These are phyloP conservation scores for Heritiera littoralis DNA, from an alignment of 345 rosid species.

Conservation along the genomic window DNA sequence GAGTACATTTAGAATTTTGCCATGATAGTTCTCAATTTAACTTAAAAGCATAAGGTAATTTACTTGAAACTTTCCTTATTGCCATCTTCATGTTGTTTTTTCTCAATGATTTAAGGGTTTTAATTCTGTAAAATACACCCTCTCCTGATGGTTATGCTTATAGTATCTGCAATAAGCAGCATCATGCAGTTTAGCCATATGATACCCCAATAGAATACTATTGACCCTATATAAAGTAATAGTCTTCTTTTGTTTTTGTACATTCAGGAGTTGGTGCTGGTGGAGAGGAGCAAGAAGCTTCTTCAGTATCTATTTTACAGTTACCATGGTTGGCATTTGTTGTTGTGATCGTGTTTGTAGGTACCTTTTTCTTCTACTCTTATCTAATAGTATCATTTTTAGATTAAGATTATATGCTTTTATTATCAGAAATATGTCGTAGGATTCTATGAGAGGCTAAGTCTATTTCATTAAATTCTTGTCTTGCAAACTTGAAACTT, in stretches of 20 bases:
- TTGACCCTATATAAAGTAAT: slow-evolving; percentile 5
- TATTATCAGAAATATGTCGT: background rate
- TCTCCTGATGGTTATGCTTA: slow-evolving; percentile 6
- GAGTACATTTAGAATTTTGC: background rate
- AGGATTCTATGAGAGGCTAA: background rate
- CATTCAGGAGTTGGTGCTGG: slow-evolving; percentile 97
- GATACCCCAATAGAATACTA: background rate
- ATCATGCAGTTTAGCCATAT: background rate
- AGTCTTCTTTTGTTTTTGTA: background rate
- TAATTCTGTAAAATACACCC: background rate
- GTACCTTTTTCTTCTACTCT: slow-evolving; percentile 63
- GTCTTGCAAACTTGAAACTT: background rate
- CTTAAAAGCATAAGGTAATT: background rate
- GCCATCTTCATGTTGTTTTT: slow-evolving; percentile 6
- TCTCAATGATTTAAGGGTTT: background rate
- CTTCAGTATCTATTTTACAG: slow-evolving; percentile 73
- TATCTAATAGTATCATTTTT: background rate
- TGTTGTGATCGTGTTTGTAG: slow-evolving; percentile 94
- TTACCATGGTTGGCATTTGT: slow-evolving; percentile 76
- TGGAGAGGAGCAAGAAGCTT: slow-evolving; percentile 83
- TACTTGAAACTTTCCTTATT: background rate
- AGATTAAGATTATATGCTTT: background rate
- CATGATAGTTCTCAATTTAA: background rate
- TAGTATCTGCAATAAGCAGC: slow-evolving; percentile 10
- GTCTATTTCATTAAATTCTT: slow-evolving; percentile 6